Evolutionary conservation across 352 stramenopile genomes (phyloP), one percentile per base, ranked within the genome.

Genomic region (Phytopythium ostracodes): DNA sequence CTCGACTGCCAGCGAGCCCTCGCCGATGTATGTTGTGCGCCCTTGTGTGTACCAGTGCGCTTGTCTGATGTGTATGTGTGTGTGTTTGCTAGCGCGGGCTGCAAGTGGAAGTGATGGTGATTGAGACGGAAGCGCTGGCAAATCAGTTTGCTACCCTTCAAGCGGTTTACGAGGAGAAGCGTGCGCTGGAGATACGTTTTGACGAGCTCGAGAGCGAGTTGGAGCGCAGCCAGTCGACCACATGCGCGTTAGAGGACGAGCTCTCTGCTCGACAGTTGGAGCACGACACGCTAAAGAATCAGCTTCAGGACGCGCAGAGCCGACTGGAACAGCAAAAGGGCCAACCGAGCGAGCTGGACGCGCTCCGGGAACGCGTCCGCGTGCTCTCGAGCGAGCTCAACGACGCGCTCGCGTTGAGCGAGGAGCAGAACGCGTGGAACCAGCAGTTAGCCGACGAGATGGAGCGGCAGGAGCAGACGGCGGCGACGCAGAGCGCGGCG

Each of bases 81-180:
- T 53, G 61, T 62, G 67, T 24, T 8, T 55, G 43, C 6, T 51
- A 77, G 67, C 52, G 65, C 5, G 63, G n/a, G 4, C 38, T 58
- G 9, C 67, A 77, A 24, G 27, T 75, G 12, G 60, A 76, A 60
- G 50, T 22, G n/a, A 62, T 52, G 31, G 59, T 17, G 20, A 64
- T 73, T 22, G 60, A 75, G 35, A 17, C 69, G 35, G 36, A 72
- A 3, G 49, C 29, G 18, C 27, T 74, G 24, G 58, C 67, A 12
- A 66, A 83, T 4, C 63, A 81, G 22, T 31, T 81, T 9, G 50
- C 60, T 7, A 50, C 25, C 25, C 64, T 65, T 3, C 56, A 78
- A 12, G 52, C 27, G 2, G 61, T 73, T 31, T 54, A 43, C n/a
- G 47, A 66, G 62, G 29, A 42, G 14, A 73, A 66, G 36, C 38